A percentile compares a stretch with the other conserved stretches of the same genome.
These are phyloP conservation scores for Blastocystis sp. DNA, from an alignment of 352 stramenopile genomes.

Conservation along the genomic window DNA sequence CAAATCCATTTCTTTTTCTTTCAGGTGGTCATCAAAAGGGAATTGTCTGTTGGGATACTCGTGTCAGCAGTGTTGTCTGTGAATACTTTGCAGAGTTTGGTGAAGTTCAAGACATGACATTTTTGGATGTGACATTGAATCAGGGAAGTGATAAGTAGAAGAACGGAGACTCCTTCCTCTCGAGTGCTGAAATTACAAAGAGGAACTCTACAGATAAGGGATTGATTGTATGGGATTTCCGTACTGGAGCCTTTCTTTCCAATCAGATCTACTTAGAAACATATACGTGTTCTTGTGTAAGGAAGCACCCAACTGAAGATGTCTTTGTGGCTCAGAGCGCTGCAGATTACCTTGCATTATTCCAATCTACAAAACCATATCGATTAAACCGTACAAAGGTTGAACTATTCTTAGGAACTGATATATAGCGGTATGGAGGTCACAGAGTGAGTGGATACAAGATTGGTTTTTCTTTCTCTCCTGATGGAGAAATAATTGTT, in stretches of 20 bases:
- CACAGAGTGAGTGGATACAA: constrained; percentile 15
- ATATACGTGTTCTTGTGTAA: constrained; percentile 37
- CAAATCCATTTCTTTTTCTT: constrained; percentile 26
- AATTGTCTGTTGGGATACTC: constrained; percentile 59
- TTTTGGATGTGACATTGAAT: constrained; percentile 30
- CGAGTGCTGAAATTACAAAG: constrained; percentile 14
- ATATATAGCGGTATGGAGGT: constrained; percentile 23
- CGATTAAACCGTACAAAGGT: constrained; percentile 25
- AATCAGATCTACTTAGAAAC: constrained; percentile 48
- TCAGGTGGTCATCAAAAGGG: neutral
- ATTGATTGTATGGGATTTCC: constrained; percentile 48
- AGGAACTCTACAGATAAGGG: constrained; percentile 38
- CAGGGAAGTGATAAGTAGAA: neutral
- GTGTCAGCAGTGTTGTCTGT: neutral
- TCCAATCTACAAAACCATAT: constrained; percentile 56
- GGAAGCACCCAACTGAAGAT: constrained; percentile 28
- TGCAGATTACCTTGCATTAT: constrained; percentile 37
- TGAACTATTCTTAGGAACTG: neutral
- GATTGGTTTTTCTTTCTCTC: constrained; percentile 36
- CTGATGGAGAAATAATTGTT: neutral
- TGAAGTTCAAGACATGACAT: constrained; percentile 41
- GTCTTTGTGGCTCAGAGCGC: constrained; percentile 21
- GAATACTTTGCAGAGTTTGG: constrained; percentile 45
- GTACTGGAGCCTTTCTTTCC: neutral
- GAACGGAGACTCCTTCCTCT: constrained; percentile 23